phyloP scores from a whole-genome alignment of 495 filamentous ascomycete genomes.

The Geoglossum glabrum region DNA sequence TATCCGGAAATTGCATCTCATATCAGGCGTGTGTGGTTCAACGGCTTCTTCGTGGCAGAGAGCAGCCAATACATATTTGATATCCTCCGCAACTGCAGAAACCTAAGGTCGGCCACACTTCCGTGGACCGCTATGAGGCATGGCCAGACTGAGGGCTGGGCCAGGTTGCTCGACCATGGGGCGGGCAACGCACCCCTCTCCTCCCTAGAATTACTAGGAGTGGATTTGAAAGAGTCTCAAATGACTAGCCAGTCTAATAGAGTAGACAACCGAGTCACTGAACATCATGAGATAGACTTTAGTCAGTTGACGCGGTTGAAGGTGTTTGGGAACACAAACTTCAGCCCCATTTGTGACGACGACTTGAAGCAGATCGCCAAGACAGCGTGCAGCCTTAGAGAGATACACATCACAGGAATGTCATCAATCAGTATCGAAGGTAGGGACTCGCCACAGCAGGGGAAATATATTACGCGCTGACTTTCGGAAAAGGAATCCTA shows the following conservation, averaged over 20 bases:
- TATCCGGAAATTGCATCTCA: slow-evolving; percentile 23
- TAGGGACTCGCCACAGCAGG: background rate
- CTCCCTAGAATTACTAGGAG: slow-evolving; percentile 28
- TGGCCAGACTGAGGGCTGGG: slow-evolving; percentile 24
- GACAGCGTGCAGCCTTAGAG: slow-evolving; percentile 28
- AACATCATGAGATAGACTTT: slow-evolving; percentile 22
- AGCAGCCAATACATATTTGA: slow-evolving; percentile 24
- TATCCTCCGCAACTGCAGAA: slow-evolving; percentile 21
- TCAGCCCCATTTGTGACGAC: slow-evolving; percentile 28
- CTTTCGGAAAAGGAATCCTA: slow-evolving; percentile 18
- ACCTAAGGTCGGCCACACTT: slow-evolving; percentile 23
- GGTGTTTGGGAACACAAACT: slow-evolving; percentile 30
- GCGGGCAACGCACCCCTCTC: slow-evolving; percentile 16
- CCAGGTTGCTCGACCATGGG: slow-evolving; percentile 17
- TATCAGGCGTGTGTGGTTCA: slow-evolving; percentile 32
- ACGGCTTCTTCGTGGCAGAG: slow-evolving; percentile 30
- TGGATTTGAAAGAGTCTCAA: slow-evolving; percentile 23
- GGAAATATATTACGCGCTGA: background rate
- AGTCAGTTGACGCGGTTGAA: slow-evolving; percentile 26
- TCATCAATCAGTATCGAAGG: slow-evolving; percentile 27
- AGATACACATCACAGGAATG: slow-evolving; percentile 31
- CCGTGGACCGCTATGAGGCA: slow-evolving; percentile 33
- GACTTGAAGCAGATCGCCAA: slow-evolving; percentile 27
- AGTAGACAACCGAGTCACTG: slow-evolving; percentile 14
- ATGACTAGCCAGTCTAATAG: slow-evolving; percentile 13